Base-by-base conservation (phyloP, 1,284 basidiomycete species). In the Coniferiporia weirii region DNA sequence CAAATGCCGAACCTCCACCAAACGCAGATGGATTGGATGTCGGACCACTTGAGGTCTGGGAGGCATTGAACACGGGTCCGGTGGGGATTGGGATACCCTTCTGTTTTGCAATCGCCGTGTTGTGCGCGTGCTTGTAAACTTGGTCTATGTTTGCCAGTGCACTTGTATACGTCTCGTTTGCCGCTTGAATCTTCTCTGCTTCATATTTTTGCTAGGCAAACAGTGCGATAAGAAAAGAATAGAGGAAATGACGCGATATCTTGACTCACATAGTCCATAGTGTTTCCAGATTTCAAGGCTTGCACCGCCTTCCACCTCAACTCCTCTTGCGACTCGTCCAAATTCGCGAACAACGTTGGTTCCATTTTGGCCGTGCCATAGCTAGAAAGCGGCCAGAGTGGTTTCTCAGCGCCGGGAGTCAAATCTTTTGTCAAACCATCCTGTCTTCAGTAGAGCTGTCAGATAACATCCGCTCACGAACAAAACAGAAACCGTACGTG, bases 311-410 rank as follows among this genome's bases (percentile, higher is more conserved):
- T 86, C 59, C 85, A 75, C 49, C 89, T 80, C 53, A 97, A 72
- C 71, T 98, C 95, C 66, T 97, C 95, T 0, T 80, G 82, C 0
- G 85, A 89, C 62, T 89, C 76, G 66, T 97, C 94, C 35, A 89
- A 73, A 1, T 83, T 85, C 4, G 72, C 64, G 15, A 97, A 72
- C 5, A 96, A 66, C 51, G 80, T 84, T 0, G 85, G 85, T 65
- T 94, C 91, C 56, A 81, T 70, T 68, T 95, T 94, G 0, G 85
- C 83, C 20, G 90, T 83, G 0, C 81, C 93, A 69, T 90, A 97
- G 0, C 82, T 87, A 0, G 91, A 87, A 0, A 95, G 73, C n/a
- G 87, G 85, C 88, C 91, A 98, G 6, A 81, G 57, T 0, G 94
- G 95, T 66, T 84, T 85, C 19, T 93, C 90, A 3, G 71, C 72